Base-by-base conservation (phyloP, 2,329 filamentous ascomycete species). In the Tolypocladium album region DNA sequence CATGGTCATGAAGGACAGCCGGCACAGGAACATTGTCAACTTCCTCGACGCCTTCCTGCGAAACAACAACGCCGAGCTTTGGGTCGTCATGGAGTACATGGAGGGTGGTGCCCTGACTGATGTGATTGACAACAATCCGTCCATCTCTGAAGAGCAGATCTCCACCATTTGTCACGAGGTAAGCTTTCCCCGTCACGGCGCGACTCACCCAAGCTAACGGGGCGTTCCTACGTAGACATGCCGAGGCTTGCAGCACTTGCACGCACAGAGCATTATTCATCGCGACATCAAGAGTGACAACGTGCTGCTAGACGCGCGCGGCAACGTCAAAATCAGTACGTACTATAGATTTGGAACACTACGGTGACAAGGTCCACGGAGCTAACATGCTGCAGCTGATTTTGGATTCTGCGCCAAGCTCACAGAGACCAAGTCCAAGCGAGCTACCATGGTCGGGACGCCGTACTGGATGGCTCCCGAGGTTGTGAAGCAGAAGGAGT, bases 71-170 rank as follows among this genome's bases (percentile, higher is more conserved):
- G 85, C 89, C 59, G 94, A 99, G 74, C 83, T 99, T n/a, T 99
- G 94, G 94, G 92, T 99, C 13, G 93, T 99, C 58, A 96, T 99
- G 94, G 94, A 99, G 78, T 99, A 92, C 70, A 99, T 99, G 94
- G 94, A 99, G 77, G 94, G 94, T 68, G 94, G 94, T 77, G 90
- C 94, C 63, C 78, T 99, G 73, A 99, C 94, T 1, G 94, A 99
- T 79, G 92, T 99, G 62, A 99, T 99, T 75, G 94, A 99, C 76
- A 97, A 97, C 78, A 99, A 97, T 75, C 84, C 88, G 2, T 86
- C 87, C 60, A 97, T 99, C 67, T 91, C 89, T 6, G 94, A 99
- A 74, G 91, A 97, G 71, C 94, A 99, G 74, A 99, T 99, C 69
- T 91, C 94, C 12, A 97, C 93, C 6, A 97, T 99, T 65, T 97